Conservation (phyloP, 768 basidiomycete species). For the Russula ochroleuca region DNA sequence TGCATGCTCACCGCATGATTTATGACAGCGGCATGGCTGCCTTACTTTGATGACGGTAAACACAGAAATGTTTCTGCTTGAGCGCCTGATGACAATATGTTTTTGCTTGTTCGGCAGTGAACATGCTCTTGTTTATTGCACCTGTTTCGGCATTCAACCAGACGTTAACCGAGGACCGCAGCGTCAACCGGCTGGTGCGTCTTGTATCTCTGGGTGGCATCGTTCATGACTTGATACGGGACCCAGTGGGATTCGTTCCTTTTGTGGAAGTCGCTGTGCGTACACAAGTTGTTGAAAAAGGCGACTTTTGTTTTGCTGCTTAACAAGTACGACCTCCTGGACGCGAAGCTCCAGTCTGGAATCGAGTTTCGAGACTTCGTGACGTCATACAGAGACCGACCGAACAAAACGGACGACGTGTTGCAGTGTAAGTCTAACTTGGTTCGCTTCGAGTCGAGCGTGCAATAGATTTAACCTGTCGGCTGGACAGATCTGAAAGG, state of each 20-base stretch:
- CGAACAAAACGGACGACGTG: constrained; percentile 50
- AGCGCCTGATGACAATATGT: neutral
- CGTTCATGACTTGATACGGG: constrained; percentile 1
- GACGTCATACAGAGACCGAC: constrained; percentile 48
- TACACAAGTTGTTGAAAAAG: constrained; percentile 49
- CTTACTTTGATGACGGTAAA: constrained; percentile 64
- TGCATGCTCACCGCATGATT: constrained; percentile 3
- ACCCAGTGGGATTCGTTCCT: constrained; percentile 51
- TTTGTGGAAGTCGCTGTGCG: constrained; percentile 57
- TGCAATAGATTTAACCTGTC: neutral
- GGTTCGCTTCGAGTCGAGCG: neutral
- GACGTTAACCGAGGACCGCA: constrained; percentile 53
- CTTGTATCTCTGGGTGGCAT: neutral
- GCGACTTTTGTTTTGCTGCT: constrained; percentile 58
- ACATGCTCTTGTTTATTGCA: constrained; percentile 62
- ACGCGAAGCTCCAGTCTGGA: constrained; percentile 49
- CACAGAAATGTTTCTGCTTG: neutral
- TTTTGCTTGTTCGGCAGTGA: constrained; percentile 38
- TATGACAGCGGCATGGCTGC: constrained; percentile 55
- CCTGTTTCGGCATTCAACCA: constrained; percentile 64
- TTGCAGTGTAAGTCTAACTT: constrained; percentile 45
- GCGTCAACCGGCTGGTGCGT: constrained; percentile 55
- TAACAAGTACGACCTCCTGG: constrained; percentile 60
- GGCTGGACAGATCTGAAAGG: constrained; percentile 45
- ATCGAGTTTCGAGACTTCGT: constrained; percentile 53